Evolutionary conservation across 495 filamentous ascomycete species (phyloP).

Genomic region (Lentithecium fluviatile): DNA sequence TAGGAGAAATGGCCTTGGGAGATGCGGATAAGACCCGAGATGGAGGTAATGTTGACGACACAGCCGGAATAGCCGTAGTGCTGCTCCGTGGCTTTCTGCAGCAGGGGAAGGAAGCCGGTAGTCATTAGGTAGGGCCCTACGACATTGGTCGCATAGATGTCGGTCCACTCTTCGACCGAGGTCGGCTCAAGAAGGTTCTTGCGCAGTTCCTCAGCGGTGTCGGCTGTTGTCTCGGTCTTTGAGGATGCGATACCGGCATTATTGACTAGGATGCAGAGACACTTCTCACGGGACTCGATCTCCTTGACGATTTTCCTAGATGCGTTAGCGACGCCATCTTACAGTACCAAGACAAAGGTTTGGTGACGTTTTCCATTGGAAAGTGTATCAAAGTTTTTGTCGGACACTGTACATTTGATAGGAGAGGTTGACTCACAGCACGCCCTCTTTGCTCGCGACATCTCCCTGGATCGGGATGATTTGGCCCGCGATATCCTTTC

Average conservation of each 20-base stretch:
- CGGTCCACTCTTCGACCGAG: conserved; percentile 47
- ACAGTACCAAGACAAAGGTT: not conserved
- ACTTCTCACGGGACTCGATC: conserved; percentile 30
- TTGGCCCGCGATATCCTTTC: conserved; percentile 51
- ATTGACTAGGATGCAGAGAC: conserved; percentile 44
- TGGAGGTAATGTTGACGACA: conserved; percentile 34
- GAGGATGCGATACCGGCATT: conserved; percentile 41
- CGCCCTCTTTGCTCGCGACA: conserved; percentile 43
- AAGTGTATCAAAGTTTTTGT: too few relatives aligned
- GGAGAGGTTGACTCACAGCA: conserved; percentile 39
- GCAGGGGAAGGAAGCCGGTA: conserved; percentile 36
- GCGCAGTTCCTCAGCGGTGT: conserved; percentile 49
- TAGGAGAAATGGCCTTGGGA: conserved; percentile 56
- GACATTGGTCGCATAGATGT: conserved; percentile 51
- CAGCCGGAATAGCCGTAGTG: conserved; percentile 27
- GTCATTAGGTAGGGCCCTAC: conserved; percentile 53
- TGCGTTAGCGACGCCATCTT: not conserved
- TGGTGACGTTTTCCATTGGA: too few relatives aligned
- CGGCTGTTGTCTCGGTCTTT: conserved; percentile 29
- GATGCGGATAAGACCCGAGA: conserved; percentile 52
- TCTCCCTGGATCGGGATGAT: conserved; percentile 59
- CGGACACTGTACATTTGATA: too few relatives aligned
- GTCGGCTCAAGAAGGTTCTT: conserved; percentile 57
- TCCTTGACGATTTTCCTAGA: conserved; percentile 29
- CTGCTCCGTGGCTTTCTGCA: conserved; percentile 32